Percentiles rank a stretch among this genome's conserved stretches.
These are phyloP conservation scores for Trametes punicea DNA, from an alignment of 768 basidiomycete genomes.

Conservation along the genomic window DNA sequence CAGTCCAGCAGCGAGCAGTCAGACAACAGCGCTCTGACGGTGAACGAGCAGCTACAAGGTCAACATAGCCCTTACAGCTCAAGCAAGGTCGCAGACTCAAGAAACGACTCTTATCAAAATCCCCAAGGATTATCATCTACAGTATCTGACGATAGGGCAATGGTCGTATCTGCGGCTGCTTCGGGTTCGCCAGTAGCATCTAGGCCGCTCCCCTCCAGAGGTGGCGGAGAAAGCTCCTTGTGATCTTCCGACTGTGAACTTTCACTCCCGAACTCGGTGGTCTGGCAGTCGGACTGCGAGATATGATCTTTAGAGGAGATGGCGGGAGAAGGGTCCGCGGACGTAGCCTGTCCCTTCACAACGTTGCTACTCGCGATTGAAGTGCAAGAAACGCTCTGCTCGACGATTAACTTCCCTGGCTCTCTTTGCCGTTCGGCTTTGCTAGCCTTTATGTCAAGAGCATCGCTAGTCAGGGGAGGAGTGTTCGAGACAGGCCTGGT, in stretches of 20 bases:
- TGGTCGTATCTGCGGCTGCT: neutral
- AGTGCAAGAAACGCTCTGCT: neutral
- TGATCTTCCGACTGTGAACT: neutral
- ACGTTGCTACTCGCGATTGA: neutral
- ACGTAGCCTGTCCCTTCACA: neutral
- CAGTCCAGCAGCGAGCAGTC: neutral
- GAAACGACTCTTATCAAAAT: neutral
- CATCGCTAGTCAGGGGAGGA: neutral
- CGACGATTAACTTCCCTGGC: neutral
- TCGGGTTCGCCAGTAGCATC: neutral
- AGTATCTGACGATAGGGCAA: neutral
- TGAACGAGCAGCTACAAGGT: no score
- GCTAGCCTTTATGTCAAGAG: neutral
- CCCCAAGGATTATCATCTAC: constrained; percentile 7
- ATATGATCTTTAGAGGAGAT: neutral
- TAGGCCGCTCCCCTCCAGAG: neutral
- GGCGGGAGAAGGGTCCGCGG: neutral
- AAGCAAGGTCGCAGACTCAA: neutral
- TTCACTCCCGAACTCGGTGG: neutral
- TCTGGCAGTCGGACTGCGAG: neutral
- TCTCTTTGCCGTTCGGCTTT: neutral
- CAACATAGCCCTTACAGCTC: neutral
- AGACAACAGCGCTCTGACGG: no score
- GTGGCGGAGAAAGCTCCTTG: neutral
- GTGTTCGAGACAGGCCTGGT: neutral